Conservation (phyloP, 2,329 filamentous ascomycete species). For the Graphiopsis chlorocephala region DNA sequence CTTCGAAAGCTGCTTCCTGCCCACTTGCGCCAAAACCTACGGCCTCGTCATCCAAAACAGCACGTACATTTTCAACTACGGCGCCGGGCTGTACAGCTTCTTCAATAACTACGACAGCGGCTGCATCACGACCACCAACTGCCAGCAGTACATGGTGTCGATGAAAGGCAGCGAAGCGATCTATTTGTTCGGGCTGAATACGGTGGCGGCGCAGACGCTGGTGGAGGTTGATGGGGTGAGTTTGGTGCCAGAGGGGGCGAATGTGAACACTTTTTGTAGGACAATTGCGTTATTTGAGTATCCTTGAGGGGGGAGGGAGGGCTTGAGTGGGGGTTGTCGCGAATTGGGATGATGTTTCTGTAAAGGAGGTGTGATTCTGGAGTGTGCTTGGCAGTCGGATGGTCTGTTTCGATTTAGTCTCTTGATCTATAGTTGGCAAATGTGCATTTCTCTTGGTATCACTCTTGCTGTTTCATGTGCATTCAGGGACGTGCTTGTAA, state of each 20-base stretch:
- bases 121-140: conserved; percentile 47
- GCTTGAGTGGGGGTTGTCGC: neutral
- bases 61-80: conserved; percentile 44
- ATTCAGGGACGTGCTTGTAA: neutral
- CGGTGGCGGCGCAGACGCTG: conserved; percentile 48
- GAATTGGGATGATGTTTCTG: neutral
- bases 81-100: conserved; percentile 59
- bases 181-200: conserved; percentile 44
- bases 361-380: neutral
- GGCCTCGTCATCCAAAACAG: conserved; percentile 70
- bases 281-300: conserved; percentile 33
- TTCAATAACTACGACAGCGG: conserved; percentile 55
- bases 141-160: conserved; percentile 48
- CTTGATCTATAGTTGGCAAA: neutral
- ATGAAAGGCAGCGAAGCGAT: conserved; percentile 43
- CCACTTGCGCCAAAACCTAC: conserved; percentile 68
- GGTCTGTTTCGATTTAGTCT: neutral
- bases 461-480: neutral
- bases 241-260: conserved; percentile 25
- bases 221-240: conserved; percentile 34
- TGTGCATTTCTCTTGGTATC: neutral
- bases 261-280: conserved; percentile 27
- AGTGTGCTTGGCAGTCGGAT: neutral
- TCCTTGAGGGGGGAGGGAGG: conserved; percentile 20
- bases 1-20: conserved; percentile 58